Conservation (phyloP, 306 rosid species). For the Begonia loranthoides region DNA sequence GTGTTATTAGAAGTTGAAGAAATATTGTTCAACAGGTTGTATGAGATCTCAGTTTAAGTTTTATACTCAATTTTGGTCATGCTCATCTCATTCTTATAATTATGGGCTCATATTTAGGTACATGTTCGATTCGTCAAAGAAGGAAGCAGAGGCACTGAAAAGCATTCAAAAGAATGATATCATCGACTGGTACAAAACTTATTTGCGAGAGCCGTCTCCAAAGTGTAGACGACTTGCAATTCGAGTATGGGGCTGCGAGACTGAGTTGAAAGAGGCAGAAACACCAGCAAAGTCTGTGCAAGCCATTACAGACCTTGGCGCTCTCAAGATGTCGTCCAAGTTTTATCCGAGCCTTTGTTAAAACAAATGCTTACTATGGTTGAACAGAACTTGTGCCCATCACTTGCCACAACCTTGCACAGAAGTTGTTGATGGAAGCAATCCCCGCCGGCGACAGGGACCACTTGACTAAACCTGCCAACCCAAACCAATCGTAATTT, state of each 20-base stretch:
- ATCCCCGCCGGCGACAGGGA: too few species aligned
- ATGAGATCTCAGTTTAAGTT: too few species aligned
- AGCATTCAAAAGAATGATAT: constrained; percentile 54
- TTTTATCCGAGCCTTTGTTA: constrained; percentile 53
- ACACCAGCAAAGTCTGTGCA: constrained; percentile 20
- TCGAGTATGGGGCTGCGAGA: constrained; percentile 88
- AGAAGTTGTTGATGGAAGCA: too few species aligned
- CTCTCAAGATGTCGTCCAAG: constrained; percentile 49
- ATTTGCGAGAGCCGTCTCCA: constrained; percentile 54
- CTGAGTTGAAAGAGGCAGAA: constrained; percentile 42
- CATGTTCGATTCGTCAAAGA: constrained; percentile 51
- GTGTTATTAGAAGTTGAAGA: too few species aligned
- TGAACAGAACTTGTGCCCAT: constrained; percentile 5
- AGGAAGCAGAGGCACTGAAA: constrained; percentile 62
- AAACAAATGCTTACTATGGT: constrained; percentile 2
- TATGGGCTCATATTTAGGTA: constrained; percentile 38
- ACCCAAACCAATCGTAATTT: too few species aligned
- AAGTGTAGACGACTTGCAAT: constrained; percentile 58
- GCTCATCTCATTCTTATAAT: background rate
- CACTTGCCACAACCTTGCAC: background rate
- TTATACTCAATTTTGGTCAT: background rate
- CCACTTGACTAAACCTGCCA: too few species aligned
- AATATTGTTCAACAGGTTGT: too few species aligned
- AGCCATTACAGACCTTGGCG: constrained; percentile 37
- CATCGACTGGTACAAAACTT: constrained; percentile 54